Conservation (phyloP, 768 basidiomycete species). For the Mycena galopus region DNA sequence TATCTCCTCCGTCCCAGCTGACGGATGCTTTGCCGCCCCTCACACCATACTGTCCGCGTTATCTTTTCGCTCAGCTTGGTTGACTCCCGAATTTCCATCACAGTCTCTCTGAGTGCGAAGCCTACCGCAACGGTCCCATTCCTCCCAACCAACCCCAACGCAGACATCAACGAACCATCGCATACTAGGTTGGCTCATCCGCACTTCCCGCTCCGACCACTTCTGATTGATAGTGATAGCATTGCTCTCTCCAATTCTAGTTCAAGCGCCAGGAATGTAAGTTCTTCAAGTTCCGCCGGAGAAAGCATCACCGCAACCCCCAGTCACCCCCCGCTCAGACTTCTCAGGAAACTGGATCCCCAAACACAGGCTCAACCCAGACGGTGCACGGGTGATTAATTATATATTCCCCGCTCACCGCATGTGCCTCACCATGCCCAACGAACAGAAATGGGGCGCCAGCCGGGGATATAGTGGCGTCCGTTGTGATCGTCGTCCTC, state of each 20-base stretch:
- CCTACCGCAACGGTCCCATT: not conserved
- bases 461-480: not conserved
- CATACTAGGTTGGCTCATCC: not conserved
- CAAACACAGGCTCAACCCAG: not conserved
- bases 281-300: not conserved
- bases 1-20: not conserved
- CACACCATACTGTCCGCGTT: not conserved
- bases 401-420: not conserved
- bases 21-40: not conserved
- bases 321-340: not conserved
- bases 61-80: not conserved
- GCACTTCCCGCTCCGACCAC: conserved; percentile 1
- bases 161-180: conserved; percentile 2
- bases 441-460: not conserved
- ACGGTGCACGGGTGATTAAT: not conserved
- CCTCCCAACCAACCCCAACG: not conserved
- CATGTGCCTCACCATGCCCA: not conserved
- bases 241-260: not conserved
- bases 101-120: conserved; percentile 1
- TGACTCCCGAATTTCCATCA: conserved; percentile 2
- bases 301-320: not conserved
- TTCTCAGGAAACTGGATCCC: not conserved
- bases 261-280: not conserved
- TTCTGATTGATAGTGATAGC: not conserved
- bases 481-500: not conserved